Base-by-base conservation (phyloP, 768 basidiomycete species). In the Scleroderma citrinum region DNA sequence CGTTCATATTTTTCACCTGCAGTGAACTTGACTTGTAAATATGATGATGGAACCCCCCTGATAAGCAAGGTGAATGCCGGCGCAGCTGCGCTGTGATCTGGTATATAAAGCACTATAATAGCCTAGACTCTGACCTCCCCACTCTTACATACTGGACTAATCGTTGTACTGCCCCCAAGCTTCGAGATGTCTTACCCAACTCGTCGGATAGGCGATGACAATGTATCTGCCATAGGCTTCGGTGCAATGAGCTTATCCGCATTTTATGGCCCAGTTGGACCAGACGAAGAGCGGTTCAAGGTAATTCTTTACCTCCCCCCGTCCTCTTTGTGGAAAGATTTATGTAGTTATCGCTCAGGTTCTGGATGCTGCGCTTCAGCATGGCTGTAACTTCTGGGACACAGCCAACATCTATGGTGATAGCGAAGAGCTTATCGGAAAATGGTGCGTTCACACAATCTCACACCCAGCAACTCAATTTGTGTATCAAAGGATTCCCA, bases 271-370 rank as follows among this genome's bases (percentile, higher is more conserved):
- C 49, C 59, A 2, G 57, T 61, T 0, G 65, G 66, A 12, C 51
- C 70, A 3, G 82, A 85, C 50, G 80, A 84, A 53, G 79, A 83
- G 45, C 70, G 80, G 2, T 72, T 85, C 56, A 76, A 78, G 73
- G 80, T 81, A 42, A 23, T 59, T 19, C 16, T 42, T 19, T 23
- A 17, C 38, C 38, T 40, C 5, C 21, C 20, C 37, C n/a, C 11
- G 5, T 19, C 20, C 10, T 8, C 26, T 29, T 29, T 8, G 26
- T 5, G 8, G 26, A 29, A 29, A 29, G 26, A 29, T 29, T 8
- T 4, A 29, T 29, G 8, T 8, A 4, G 26, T 29, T 8, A 29
- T 29, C 4, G 5, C 26, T 29, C 26, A 29, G 26, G 26, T 29
- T 29, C 10, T 5, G 13, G 76, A 79, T 47, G 66, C 67, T 5